Conservation (phyloP, 305 asterid species). For the Coffea humblotiana region DNA sequence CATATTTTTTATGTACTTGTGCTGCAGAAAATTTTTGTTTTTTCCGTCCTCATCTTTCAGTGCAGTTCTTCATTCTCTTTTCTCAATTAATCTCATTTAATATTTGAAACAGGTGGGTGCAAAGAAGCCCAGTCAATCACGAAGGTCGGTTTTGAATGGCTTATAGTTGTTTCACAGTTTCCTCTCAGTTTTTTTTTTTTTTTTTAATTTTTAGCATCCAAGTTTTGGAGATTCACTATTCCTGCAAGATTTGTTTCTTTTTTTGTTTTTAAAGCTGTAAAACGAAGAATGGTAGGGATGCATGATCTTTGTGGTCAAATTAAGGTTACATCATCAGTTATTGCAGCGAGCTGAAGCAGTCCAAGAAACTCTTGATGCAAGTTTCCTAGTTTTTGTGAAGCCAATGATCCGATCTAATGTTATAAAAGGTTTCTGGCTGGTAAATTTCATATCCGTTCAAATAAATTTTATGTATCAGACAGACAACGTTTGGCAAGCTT, state of each 20-base stretch:
- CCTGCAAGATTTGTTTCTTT: neutral
- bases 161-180: neutral
- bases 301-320: conserved; percentile 22
- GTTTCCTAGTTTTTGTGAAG: conserved; percentile 33
- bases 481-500: neutral
- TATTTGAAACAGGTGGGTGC: conserved; percentile 18
- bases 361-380: conserved; percentile 23
- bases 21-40: too few species aligned
- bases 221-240: neutral
- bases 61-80: neutral
- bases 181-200: neutral
- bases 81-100: neutral
- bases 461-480: neutral
- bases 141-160: conserved; percentile 19
- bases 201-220: neutral
- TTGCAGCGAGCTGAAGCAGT: conserved; percentile 33
- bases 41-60: too few species aligned
- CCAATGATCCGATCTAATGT: conserved; percentile 38
- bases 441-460: conserved; percentile 6
- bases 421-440: conserved; percentile 33
- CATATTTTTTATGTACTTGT: too few species aligned
- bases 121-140: conserved; percentile 11
- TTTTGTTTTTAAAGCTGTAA: conserved; percentile 16
- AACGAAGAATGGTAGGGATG: conserved; percentile 19
- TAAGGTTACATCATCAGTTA: conserved; percentile 16